Conservation (phyloP, 768 basidiomycete species). For the Auricularia auricula-judae region DNA sequence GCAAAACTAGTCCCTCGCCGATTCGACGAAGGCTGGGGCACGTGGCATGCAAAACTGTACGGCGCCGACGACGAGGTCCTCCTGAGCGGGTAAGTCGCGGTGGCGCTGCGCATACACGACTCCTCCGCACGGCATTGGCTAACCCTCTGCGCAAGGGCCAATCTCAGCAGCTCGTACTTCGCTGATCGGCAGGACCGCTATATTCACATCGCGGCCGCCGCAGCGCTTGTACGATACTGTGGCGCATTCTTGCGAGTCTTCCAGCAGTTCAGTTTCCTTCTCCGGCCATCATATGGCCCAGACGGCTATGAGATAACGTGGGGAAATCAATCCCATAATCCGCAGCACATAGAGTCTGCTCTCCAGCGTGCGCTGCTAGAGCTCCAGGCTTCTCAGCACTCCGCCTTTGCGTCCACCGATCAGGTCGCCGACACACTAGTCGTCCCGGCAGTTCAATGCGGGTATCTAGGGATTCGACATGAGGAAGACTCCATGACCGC, state of each 20-base stretch:
- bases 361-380: slow-evolving; percentile 43
- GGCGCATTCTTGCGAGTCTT: slow-evolving; percentile 61
- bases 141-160: slow-evolving; percentile 49
- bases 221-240: slow-evolving; percentile 69
- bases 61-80: slow-evolving; percentile 87
- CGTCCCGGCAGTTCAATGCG: slow-evolving; percentile 81
- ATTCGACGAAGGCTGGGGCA: slow-evolving; percentile 98
- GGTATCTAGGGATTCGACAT: slow-evolving; percentile 76
- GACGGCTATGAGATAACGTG: slow-evolving; percentile 50
- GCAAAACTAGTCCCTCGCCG: slow-evolving; percentile 75
- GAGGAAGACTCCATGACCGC: slow-evolving; percentile 56
- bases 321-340: slow-evolving; percentile 53
- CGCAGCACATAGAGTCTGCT: slow-evolving; percentile 54
- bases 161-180: slow-evolving; percentile 88
- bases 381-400: slow-evolving; percentile 43
- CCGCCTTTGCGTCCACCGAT: neutral
- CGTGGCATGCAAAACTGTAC: slow-evolving; percentile 97
- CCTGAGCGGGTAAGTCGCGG: slow-evolving; percentile 70
- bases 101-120: neutral
- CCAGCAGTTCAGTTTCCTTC: slow-evolving; percentile 61
- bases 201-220: slow-evolving; percentile 54
- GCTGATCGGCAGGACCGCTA: slow-evolving; percentile 94
- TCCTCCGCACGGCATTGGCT: no score
- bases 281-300: slow-evolving; percentile 13
- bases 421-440: slow-evolving; percentile 37